Evolutionary conservation across 129 eudicot species (phyloP).

Genomic region (Escallonia herrerae): DNA sequence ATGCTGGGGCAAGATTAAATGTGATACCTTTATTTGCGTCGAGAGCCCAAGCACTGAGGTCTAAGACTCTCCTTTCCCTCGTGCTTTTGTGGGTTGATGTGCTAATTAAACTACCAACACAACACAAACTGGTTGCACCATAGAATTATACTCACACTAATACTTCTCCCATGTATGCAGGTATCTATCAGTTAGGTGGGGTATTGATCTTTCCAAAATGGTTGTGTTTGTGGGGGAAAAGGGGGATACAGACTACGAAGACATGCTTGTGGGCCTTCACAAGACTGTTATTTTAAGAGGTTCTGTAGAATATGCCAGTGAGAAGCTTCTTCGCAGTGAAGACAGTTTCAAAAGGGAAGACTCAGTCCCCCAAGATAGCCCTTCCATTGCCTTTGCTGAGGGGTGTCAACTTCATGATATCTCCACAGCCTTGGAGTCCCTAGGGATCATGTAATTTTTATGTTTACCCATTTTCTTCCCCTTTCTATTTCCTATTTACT

Average conservation of each 20-base stretch:
- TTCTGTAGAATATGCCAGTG: slow-evolving; percentile 48
- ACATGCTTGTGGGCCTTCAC: slow-evolving; percentile 66
- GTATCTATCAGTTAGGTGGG: slow-evolving; percentile 70
- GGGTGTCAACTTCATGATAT: slow-evolving; percentile 58
- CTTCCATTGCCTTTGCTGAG: slow-evolving; percentile 30
- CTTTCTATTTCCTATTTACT: slow-evolving; percentile 12
- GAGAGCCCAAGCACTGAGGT: slow-evolving; percentile 77
- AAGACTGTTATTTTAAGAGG: slow-evolving; percentile 54
- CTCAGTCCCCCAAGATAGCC: slow-evolving; percentile 41
- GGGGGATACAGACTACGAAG: slow-evolving; percentile 80
- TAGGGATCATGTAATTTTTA: slow-evolving; percentile 35
- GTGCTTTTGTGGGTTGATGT: not conserved
- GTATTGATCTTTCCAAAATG: slow-evolving; percentile 56
- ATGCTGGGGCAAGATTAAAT: slow-evolving; percentile 46
- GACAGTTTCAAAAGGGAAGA: slow-evolving; percentile 57
- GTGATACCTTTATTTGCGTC: slow-evolving; percentile 78
- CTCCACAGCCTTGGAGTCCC: slow-evolving; percentile 41
- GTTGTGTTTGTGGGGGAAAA: slow-evolving; percentile 65
- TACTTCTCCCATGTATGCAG: slow-evolving; percentile 34
- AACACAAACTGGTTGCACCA: not conserved
- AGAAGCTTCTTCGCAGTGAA: slow-evolving; percentile 40
- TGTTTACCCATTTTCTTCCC: slow-evolving; percentile 9
- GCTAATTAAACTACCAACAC: not conserved
- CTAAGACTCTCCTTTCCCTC: slow-evolving; percentile 4
- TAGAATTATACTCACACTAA: not conserved